phyloP scores from a whole-genome alignment of 345 rosid genomes.

The Laguncularia racemosa region DNA sequence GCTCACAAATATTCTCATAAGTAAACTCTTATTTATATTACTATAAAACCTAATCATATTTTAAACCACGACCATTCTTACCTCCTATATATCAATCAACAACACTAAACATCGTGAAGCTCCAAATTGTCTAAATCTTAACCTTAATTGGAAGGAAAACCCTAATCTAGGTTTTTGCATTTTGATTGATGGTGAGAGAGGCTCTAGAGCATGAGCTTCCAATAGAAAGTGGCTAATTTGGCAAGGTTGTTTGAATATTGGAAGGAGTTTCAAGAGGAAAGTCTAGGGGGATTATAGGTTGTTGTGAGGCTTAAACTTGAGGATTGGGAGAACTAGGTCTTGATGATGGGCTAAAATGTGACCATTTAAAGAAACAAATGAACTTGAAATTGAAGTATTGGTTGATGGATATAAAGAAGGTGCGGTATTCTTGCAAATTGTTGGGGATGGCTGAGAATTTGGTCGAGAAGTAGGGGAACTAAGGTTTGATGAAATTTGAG shows the following conservation, averaged over 20 bases:
- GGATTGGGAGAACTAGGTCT: conserved; percentile 89
- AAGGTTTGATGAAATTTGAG: conserved; percentile 57
- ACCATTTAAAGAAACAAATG: conserved; percentile 54
- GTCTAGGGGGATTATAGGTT: conserved; percentile 72
- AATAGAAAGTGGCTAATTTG: conserved; percentile 87
- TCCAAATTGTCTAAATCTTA: too few species aligned
- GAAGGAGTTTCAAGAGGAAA: conserved; percentile 92
- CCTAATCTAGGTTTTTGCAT: conserved; percentile 55
- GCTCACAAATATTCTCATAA: too few species aligned
- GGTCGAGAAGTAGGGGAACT: conserved; percentile 42
- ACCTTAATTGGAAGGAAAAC: too few species aligned
- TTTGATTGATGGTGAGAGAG: conserved; percentile 33
- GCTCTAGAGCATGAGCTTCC: conserved; percentile 82
- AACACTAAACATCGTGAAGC: too few species aligned
- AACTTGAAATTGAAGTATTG: conserved; percentile 35
- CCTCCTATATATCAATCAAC: too few species aligned
- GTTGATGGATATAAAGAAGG: conserved; percentile 41
- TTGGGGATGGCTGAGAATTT: conserved; percentile 85
- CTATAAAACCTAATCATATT: too few species aligned
- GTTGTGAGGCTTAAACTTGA: conserved; percentile 50
- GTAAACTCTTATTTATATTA: too few species aligned
- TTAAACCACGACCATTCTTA: too few species aligned
- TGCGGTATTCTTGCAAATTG: conserved; percentile 62
- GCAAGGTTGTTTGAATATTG: conserved; percentile 81
- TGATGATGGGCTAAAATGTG: conserved; percentile 52